Evolutionary conservation across 1,284 basidiomycete species (phyloP).

Genomic region (Coniferiporia sulphurascens): DNA sequence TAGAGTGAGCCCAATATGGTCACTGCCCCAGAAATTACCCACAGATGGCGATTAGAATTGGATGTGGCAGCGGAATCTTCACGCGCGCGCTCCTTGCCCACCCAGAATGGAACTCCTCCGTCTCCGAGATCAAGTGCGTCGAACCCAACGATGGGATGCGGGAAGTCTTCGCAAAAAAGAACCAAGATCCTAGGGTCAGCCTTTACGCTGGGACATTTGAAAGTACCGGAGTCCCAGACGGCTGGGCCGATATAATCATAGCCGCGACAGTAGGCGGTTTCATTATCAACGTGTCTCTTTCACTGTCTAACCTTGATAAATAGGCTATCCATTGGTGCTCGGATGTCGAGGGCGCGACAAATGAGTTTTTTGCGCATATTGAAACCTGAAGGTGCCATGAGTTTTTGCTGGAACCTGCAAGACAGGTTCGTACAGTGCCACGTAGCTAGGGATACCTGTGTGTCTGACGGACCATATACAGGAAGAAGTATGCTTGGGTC

Average conservation of each 20-base stretch:
- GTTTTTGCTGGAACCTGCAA: neutral
- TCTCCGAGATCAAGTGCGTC: constrained; percentile 53
- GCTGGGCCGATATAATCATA: constrained; percentile 73
- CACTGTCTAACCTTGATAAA: neutral
- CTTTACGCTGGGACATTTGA: constrained; percentile 62
- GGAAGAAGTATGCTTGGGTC: neutral
- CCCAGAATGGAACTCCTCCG: constrained; percentile 43
- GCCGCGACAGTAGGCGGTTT: constrained; percentile 58
- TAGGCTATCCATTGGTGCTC: neutral
- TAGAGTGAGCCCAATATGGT: constrained; percentile 21
- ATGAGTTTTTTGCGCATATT: neutral
- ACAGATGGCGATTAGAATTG: constrained; percentile 40
- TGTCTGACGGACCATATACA: neutral
- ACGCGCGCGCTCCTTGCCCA: constrained; percentile 68
- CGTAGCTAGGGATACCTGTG: too few species aligned
- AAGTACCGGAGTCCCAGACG: constrained; percentile 46
- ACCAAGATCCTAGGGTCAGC: constrained; percentile 46
- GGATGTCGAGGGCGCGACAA: neutral
- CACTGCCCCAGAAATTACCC: neutral
- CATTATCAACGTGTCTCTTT: neutral
- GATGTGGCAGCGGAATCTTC: constrained; percentile 75
- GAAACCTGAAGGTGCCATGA: neutral
- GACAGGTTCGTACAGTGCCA: neutral
- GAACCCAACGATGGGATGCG: constrained; percentile 77
- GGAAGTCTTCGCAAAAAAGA: constrained; percentile 47